These are phyloP conservation scores for Antrodiella citrinella DNA, from an alignment of 768 basidiomycete species.

Conservation along the genomic window DNA sequence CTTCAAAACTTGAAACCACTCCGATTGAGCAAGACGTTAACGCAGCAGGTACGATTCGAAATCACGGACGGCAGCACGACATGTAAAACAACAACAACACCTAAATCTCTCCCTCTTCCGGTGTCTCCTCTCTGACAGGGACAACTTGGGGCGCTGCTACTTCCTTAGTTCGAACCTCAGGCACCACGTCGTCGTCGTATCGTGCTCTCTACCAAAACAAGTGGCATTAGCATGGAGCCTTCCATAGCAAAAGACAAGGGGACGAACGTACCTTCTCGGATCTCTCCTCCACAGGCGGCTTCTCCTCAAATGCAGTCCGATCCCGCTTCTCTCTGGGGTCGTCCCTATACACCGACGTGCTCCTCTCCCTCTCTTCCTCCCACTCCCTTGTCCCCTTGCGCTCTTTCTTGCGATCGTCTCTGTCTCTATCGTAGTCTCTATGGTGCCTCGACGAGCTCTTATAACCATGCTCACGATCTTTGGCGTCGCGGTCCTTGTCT, in stretches of 20 bases:
- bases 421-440: slow-evolving; percentile 43
- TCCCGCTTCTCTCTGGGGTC: slow-evolving; percentile 26
- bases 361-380: slow-evolving; percentile 44
- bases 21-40: no score
- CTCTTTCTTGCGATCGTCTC: slow-evolving; percentile 38
- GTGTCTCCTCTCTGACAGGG: slow-evolving; percentile 75
- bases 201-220: slow-evolving; percentile 37
- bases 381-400: slow-evolving; percentile 28
- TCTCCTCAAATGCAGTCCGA: slow-evolving; percentile 34
- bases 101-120: slow-evolving; percentile 85
- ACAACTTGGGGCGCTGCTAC: slow-evolving; percentile 22
- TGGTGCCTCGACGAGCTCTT: slow-evolving; percentile 39
- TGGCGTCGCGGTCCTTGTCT: slow-evolving; percentile 30
- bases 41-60: no score
- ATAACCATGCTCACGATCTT: slow-evolving; percentile 28
- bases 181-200: slow-evolving; percentile 39
- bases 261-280: slow-evolving; percentile 53
- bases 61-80: no score
- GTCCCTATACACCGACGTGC: slow-evolving; percentile 31
- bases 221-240: not conserved
- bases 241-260: slow-evolving; percentile 2
- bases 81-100: no score
- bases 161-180: slow-evolving; percentile 38
- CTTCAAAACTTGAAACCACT: no score
- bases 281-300: slow-evolving; percentile 38